Conservation (phyloP, 768 basidiomycete species). For the Suillus subaureus region DNA sequence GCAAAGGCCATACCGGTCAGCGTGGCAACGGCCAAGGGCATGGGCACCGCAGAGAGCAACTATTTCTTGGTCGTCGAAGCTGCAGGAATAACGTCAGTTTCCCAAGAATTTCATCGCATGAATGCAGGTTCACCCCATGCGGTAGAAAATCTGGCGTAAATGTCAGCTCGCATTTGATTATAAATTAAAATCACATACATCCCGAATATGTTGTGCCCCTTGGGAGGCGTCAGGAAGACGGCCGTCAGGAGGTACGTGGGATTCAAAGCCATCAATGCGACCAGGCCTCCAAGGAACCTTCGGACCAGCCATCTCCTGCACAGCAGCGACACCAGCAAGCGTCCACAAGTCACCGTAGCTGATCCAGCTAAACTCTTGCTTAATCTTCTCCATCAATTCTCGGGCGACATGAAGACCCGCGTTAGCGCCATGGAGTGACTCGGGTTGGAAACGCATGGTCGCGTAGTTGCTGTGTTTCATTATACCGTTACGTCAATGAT, state of each 20-base stretch:
- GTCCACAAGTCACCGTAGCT: constrained; percentile 98
- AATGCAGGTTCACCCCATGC: constrained; percentile 56
- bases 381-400: constrained; percentile 80
- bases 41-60: constrained; percentile 94
- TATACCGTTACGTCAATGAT: constrained; percentile 15
- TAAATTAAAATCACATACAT: constrained; percentile 38
- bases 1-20: constrained; percentile 51
- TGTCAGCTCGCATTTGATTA: constrained; percentile 2
- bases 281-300: constrained; percentile 94
- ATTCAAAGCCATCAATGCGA: constrained; percentile 81
- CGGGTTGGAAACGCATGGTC: constrained; percentile 96
- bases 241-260: constrained; percentile 81
- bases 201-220: constrained; percentile 82
- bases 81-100: neutral
- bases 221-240: constrained; percentile 87
- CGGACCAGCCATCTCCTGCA: constrained; percentile 94
- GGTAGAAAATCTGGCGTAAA: constrained; percentile 58
- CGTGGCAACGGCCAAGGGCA: constrained; percentile 94
- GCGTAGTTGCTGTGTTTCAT: constrained; percentile 80
- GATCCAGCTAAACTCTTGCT: constrained; percentile 90
- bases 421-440: constrained; percentile 83
- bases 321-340: constrained; percentile 86
- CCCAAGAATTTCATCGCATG: no score
- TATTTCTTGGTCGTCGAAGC: constrained; percentile 97
- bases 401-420: constrained; percentile 83